phyloP scores from a whole-genome alignment of 192 early-diverging fungal genomes.

The Mycoemilia scoparia region DNA sequence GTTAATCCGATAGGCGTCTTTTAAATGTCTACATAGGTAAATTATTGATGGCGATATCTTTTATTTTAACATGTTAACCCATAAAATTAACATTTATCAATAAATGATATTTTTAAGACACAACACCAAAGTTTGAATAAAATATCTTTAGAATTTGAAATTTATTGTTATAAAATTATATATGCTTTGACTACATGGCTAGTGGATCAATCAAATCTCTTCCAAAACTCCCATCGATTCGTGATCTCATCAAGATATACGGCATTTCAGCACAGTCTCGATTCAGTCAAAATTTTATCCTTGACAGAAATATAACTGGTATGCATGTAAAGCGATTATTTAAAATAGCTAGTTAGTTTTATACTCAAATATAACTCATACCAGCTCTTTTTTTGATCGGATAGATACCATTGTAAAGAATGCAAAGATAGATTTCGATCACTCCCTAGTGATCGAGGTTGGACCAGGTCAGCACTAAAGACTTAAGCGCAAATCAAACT shows the following conservation, averaged over 20 bases:
- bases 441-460: constrained; percentile 53
- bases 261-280: constrained; percentile 48
- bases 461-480: constrained; percentile 55
- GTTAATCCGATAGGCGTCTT: no score
- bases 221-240: constrained; percentile 43
- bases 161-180: no score
- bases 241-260: constrained; percentile 55
- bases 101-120: no score
- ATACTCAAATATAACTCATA: neutral
- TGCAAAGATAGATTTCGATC: constrained; percentile 33
- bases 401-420: constrained; percentile 45
- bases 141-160: no score
- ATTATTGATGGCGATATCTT: no score
- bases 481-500: neutral
- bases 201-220: no score
- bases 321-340: neutral
- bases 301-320: constrained; percentile 67
- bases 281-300: constrained; percentile 69
- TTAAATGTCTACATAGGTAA: no score
- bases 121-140: no score
- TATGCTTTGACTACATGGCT: no score
- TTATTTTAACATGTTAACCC: no score
- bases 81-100: no score
- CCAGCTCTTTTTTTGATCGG: neutral
- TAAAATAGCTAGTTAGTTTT: no score